Percentiles rank a stretch among this genome's conserved stretches.
These are phyloP conservation scores for Phylloporus rhodoxanthus DNA, from an alignment of 768 basidiomycete species.

Conservation along the genomic window DNA sequence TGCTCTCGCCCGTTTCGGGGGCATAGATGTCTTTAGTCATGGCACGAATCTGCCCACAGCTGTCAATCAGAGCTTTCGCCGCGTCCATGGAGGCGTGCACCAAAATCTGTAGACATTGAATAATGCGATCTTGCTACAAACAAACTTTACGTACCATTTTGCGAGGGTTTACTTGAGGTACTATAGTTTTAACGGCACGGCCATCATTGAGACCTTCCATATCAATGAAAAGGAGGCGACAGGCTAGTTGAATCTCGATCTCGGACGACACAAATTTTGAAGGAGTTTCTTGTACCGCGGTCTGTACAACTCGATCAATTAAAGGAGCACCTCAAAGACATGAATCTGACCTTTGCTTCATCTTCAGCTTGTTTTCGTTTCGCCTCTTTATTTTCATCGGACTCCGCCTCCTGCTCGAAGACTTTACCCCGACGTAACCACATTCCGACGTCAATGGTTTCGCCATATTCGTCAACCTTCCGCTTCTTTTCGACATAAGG, in stretches of 20 bases:
- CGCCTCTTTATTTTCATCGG: slow-evolving; percentile 69
- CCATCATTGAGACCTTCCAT: slow-evolving; percentile 97
- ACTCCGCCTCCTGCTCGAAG: slow-evolving; percentile 85
- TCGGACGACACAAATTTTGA: slow-evolving; percentile 82
- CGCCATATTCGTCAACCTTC: slow-evolving; percentile 92
- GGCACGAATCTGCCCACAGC: slow-evolving; percentile 74
- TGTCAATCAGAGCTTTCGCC: slow-evolving; percentile 68
- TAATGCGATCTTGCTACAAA: background rate
- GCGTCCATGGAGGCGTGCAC: slow-evolving; percentile 71
- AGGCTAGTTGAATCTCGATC: slow-evolving; percentile 74
- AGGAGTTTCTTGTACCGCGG: slow-evolving; percentile 76
- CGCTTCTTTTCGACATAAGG: slow-evolving; percentile 91
- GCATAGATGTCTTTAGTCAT: slow-evolving; percentile 93
- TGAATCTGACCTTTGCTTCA: slow-evolving; percentile 55
- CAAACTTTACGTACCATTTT: slow-evolving; percentile 63
- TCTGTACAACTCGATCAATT: slow-evolving; percentile 37
- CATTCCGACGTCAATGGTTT: slow-evolving; percentile 90
- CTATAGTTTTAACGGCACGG: slow-evolving; percentile 92
- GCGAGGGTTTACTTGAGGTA: slow-evolving; percentile 92
- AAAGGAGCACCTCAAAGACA: background rate
- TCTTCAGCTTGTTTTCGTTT: slow-evolving; percentile 65
- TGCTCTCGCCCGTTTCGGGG: slow-evolving; percentile 65
- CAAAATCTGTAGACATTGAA: slow-evolving; percentile 56
- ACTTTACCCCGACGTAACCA: slow-evolving; percentile 91
- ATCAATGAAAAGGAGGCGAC: slow-evolving; percentile 86